A percentile compares a stretch with the other conserved stretches of the same genome.
phyloP scores from a whole-genome alignment of 208 protist species.

The Borovskyia barvae region DNA sequence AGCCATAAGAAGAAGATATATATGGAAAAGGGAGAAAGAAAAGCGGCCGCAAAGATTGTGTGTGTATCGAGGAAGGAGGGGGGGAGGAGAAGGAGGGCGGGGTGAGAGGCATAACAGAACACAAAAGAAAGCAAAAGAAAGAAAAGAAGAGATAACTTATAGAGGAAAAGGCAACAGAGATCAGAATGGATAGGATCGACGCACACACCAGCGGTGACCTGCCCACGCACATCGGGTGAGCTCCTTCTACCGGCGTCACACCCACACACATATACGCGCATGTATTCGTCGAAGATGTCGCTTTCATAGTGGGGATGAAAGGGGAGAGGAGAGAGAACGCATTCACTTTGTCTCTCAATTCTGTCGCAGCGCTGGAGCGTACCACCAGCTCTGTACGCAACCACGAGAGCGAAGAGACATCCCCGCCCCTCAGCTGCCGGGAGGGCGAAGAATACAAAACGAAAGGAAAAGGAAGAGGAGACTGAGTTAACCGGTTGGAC shows the following conservation, averaged over 20 bases:
- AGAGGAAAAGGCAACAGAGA: background rate
- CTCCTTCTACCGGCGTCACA: no score
- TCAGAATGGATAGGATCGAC: background rate
- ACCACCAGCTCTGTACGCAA: no score
- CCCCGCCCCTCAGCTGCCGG: no score
- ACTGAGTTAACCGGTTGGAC: background rate
- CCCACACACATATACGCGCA: background rate
- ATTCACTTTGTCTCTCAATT: no score
- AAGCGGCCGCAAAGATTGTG: background rate
- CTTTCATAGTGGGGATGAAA: no score
- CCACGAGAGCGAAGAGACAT: no score
- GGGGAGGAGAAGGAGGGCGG: background rate
- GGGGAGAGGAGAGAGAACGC: no score
- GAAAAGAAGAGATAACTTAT: background rate
- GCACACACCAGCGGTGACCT: background rate
- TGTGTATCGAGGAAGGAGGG: background rate
- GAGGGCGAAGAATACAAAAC: no score
- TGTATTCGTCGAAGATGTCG: no score
- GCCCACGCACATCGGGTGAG: no score
- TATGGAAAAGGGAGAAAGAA: background rate
- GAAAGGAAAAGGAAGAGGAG: background rate
- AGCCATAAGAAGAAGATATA: no score
- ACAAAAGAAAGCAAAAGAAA: background rate
- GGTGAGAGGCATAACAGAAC: background rate
- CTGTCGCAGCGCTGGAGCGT: no score